These are phyloP conservation scores for Scleroderma bovista DNA, from an alignment of 768 basidiomycete genomes.

Conservation along the genomic window DNA sequence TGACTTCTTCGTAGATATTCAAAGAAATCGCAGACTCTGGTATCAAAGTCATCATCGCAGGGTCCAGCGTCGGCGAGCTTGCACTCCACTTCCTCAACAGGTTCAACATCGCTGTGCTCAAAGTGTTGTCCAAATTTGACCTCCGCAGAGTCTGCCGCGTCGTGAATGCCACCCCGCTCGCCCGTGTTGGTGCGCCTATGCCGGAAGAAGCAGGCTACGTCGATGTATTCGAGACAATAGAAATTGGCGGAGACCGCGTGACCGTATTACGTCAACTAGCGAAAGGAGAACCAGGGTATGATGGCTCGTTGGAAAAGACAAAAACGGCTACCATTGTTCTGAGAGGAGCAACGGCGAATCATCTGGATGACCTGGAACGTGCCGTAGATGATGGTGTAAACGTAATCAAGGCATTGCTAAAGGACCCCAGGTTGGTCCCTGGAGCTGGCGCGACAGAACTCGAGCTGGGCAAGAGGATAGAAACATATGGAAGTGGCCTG, in stretches of 20 bases:
- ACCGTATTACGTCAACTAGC: conserved; percentile 88
- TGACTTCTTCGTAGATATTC: conserved; percentile 68
- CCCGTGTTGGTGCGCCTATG: conserved; percentile 92
- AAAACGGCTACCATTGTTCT: conserved; percentile 92
- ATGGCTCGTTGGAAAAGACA: conserved; percentile 61
- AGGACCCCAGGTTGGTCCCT: conserved; percentile 84
- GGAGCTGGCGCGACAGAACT: conserved; percentile 94
- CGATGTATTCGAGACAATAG: conserved; percentile 91
- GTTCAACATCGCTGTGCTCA: conserved; percentile 89
- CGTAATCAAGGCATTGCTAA: conserved; percentile 88
- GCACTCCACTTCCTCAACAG: conserved; percentile 96
- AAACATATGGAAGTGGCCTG: conserved; percentile 80
- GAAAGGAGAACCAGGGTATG: conserved; percentile 59
- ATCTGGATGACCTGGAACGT: conserved; percentile 91
- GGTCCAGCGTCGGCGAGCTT: conserved; percentile 90
- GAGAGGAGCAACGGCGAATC: conserved; percentile 91
- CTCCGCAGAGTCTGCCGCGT: conserved; percentile 91
- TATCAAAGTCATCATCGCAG: conserved; percentile 90
- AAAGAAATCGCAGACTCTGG: conserved; percentile 96
- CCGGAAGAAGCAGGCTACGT: conserved; percentile 93
- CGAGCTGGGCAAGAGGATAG: conserved; percentile 82
- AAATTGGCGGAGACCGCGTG: conserved; percentile 96
- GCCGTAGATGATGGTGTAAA: conserved; percentile 96
- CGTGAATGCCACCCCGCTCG: conserved; percentile 92
- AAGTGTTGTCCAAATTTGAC: conserved; percentile 97